Evolutionary conservation across 2,329 filamentous ascomycete species (phyloP), one percentile per base, ranked within the genome.

Genomic region (Dichotomopilus funicola): DNA sequence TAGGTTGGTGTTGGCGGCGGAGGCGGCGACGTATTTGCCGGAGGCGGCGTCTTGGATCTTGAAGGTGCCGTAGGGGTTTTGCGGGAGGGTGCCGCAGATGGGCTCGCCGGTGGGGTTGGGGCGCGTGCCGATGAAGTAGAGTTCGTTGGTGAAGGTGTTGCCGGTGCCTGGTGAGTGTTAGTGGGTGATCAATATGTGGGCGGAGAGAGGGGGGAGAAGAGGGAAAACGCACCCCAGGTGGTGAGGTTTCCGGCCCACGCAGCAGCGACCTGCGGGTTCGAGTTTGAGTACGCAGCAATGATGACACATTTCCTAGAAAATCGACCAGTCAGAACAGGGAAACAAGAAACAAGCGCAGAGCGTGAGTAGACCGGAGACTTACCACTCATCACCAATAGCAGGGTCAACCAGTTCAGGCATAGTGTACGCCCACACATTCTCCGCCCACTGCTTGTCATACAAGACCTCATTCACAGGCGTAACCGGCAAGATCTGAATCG

Each of bases 341-440:
- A 36, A 35, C 12, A 27, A 27, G 19, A 27, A 27, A 27, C 19
- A 27, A 27, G 19, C 19, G 19, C 19, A 27, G 19, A 27, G 19
- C 19, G 19, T 27, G 19, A 27, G 19, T 27, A 27, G 19, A 27
- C 19, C 19, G 19, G 19, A 27, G 19, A 27, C 19, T 27, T 27
- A 47, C 44, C 44, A 47, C 36, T 47, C 44, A 47, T 47, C 44
- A 47, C 44, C 44, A 47, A 47, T 47, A 34, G 2, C 36, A 31
- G 44, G 44, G 44, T 47, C 31, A n/a, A 47, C 31, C 12, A 47
- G 44, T 34, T 47, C 44, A n/a, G 31, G 44, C 44, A 47, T 47
- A n/a, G 44, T 47, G 44, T 47, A 47, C 44, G 44, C 34, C 44
- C 44, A 47, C 31, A 47, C 44, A 47, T 47, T 47, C 31, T 47